Conservation (phyloP, 768 basidiomycete species). For the Russula emetica region DNA sequence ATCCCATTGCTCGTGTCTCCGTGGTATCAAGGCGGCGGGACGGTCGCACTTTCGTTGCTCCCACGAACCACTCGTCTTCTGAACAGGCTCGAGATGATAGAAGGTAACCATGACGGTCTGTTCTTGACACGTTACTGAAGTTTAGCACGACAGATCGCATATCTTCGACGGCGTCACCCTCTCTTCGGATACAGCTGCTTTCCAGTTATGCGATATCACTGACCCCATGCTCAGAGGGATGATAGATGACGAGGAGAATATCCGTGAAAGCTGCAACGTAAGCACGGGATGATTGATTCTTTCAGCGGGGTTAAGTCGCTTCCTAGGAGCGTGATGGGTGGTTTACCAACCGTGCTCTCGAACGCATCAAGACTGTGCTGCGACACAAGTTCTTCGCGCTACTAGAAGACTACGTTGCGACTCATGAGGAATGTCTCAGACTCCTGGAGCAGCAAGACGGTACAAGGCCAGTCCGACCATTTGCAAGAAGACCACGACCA, state of each 20-base stretch:
- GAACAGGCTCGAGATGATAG: slow-evolving; percentile 31
- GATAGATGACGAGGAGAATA: slow-evolving; percentile 67
- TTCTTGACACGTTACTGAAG: background rate
- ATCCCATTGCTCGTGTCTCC: slow-evolving; percentile 72
- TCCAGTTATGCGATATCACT: slow-evolving; percentile 88
- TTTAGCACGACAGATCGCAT: slow-evolving; percentile 47
- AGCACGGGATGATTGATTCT: slow-evolving; percentile 33
- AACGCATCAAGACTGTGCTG: slow-evolving; percentile 78
- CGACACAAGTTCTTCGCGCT: slow-evolving; percentile 82
- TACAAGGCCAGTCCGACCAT: slow-evolving; percentile 37
- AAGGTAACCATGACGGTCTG: slow-evolving; percentile 26
- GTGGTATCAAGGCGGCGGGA: slow-evolving; percentile 67
- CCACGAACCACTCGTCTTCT: slow-evolving; percentile 38
- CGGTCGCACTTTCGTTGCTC: slow-evolving; percentile 32
- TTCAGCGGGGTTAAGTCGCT: slow-evolving; percentile 7
- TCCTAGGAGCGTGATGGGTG: slow-evolving; percentile 80
- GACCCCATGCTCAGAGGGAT: slow-evolving; percentile 81
- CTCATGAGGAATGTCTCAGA: slow-evolving; percentile 68
- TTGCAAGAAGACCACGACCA: slow-evolving; percentile 52
- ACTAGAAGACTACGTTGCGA: slow-evolving; percentile 64
- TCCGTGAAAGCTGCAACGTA: slow-evolving; percentile 73
- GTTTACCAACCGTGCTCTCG: slow-evolving; percentile 73
- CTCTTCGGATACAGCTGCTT: slow-evolving; percentile 84
- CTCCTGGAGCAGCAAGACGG: slow-evolving; percentile 44
- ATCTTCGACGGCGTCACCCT: slow-evolving; percentile 83